Base-by-base conservation (phyloP, 208 protist species). In the Crithidia bombi region DNA sequence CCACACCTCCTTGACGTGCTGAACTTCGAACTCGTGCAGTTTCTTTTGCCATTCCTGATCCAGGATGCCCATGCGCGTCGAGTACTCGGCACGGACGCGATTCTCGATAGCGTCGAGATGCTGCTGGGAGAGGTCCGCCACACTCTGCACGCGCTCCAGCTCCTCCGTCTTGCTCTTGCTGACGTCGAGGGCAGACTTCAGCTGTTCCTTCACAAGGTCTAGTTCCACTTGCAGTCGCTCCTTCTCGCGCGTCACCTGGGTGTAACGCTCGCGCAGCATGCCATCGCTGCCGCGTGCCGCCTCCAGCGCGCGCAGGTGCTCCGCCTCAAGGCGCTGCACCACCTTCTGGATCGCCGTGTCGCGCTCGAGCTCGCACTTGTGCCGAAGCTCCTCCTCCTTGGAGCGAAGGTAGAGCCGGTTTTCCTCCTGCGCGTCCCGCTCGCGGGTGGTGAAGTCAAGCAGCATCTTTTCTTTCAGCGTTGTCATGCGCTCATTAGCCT, bases 221-320 rank as follows among this genome's bases (percentile, higher is more conserved):
- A 85, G 74, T 71, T 96, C 90, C 14, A 90, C 79, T 23, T 81
- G 77, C 36, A 93, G 75, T 12, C 88, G 75, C 58, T 93, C 90
- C 49, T 85, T 91, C 33, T 93, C 88, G 14, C 86, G 84, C 1
- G 59, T 69, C 15, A 92, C 50, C 64, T 91, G 86, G 0, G 49
- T 43, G 67, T 82, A 81, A 25, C 85, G 79, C 57, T 92, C 90
- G 17, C 87, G 83, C 38, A 93, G 62, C 39, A 91, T 47, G 38
- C 67, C 82, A 68, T 93, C 88, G 46, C 77, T 85, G 25, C 76
- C 79, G 21, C 83, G 71, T n/a, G 81, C 66, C 30, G 79, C 68
- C n/a, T 81, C 84, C 21, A 92, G 46, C 12, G 79, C 63, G 15
- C 76, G 69, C 41, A 91, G 35, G 65, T 89, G 89, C 65, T 91